Evolutionary conservation across 2,329 filamentous ascomycete genomes (phyloP).

Genomic region (Stromatinia cepivora): DNA sequence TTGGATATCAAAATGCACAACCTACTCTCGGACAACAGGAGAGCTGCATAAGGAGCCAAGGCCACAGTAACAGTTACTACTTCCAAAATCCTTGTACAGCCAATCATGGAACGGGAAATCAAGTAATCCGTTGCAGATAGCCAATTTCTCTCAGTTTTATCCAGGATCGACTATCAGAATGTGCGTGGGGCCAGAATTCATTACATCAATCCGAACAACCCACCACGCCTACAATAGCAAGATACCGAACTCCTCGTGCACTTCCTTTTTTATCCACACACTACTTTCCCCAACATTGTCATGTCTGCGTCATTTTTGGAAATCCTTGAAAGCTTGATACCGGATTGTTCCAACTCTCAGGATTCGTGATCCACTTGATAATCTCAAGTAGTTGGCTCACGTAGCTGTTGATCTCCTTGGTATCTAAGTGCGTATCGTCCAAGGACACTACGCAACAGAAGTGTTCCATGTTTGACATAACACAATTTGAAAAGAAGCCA

Average conservation of each 20-base stretch:
- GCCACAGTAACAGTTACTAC: background rate
- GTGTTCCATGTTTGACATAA: background rate
- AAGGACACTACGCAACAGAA: background rate
- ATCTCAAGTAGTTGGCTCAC: conserved; percentile 18
- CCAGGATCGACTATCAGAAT: background rate
- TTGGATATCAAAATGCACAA: background rate
- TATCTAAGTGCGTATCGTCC: conserved; percentile 6
- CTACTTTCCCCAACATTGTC: background rate
- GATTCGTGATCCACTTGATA: conserved; percentile 1
- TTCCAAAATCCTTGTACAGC: background rate
- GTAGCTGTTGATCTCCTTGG: background rate
- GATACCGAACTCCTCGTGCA: background rate
- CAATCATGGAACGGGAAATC: background rate
- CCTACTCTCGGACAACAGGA: background rate
- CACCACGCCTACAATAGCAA: background rate
- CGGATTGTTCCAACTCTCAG: conserved; percentile 3
- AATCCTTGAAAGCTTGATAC: conserved; percentile 14
- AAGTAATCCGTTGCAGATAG: background rate
- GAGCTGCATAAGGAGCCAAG: background rate
- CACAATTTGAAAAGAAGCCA: conserved; percentile 12
- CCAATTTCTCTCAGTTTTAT: background rate
- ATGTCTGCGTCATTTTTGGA: conserved; percentile 6
- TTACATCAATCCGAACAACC: background rate
- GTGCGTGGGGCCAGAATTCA: background rate
- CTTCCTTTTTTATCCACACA: background rate